Evolutionary conservation across 495 filamentous ascomycete genomes (phyloP), one percentile per base, ranked within the genome.

Genomic region (Aspergillus olivimuriae): DNA sequence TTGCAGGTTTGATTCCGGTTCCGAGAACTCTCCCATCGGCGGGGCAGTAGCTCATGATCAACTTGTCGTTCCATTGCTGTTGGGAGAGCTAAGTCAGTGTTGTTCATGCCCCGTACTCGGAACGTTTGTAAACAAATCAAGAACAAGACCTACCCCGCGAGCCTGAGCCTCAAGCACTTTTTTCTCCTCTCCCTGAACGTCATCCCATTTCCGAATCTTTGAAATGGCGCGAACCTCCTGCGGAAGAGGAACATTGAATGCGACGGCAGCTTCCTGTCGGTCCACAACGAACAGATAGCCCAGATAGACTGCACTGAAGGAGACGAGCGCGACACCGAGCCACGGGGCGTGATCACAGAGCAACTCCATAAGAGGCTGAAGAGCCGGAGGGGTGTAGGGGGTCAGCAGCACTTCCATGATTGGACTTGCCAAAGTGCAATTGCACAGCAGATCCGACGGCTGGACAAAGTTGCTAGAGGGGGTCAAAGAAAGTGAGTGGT

Each of bases 11-110:
- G 44, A 91, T 82, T 43, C 63, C 64, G 44, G 76, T 70, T 34
- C 89, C 90, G 19, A 98, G 78, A 38, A 87, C 77, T 53, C 82
- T 75, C 39, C 91, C 92, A 34, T 87, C 94, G 0, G 91, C 91
- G 2, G 92, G 92, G 39, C 81, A 84, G 60, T 96, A 97, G 70
- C 92, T 70, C 63, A 71, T 65, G 26, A 73, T 66, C 41, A 66
- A 48, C 5, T 69, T 47, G 18, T 62, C 47, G 39, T 61, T 68
- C 67, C 67, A 73, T 63, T 65, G 56, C 66, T 72, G 41, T 14
- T 38, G 15, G 2, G 4, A 15, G 18, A 18, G 24, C 18, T 24
- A n/a, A n/a, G n/a, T 30, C 21, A 21, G 15, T 20, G 33, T 49
- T 31, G 44, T 35, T 26, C 24, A 12, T 17, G 12, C 17, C 15